Evolutionary conservation across 2,329 filamentous ascomycete genomes (phyloP).

Genomic region (Neofusicoccum parvum): DNA sequence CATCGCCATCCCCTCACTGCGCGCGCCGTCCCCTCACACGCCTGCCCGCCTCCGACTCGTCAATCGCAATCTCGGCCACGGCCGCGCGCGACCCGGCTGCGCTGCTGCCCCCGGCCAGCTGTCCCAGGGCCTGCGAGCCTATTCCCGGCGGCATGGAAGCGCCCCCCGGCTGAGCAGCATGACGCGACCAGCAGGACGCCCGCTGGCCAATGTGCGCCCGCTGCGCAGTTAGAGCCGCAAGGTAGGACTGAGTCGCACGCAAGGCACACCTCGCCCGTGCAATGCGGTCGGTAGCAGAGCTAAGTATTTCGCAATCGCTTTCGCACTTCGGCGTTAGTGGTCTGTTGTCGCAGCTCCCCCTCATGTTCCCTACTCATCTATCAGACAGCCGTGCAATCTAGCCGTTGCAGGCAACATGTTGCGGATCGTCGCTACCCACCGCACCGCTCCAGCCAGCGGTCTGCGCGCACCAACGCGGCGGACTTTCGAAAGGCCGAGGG

Average conservation of each 20-base stretch:
- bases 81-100: constrained; percentile 7
- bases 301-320: constrained; percentile 10
- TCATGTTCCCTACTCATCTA: constrained; percentile 4
- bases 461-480: background rate
- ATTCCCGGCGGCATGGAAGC: constrained; percentile 13
- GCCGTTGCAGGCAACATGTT: constrained; percentile 10
- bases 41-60: constrained; percentile 11
- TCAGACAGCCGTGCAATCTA: constrained; percentile 3
- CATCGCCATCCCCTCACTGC: constrained; percentile 9
- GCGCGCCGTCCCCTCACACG: background rate
- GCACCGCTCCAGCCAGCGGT: background rate
- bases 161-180: constrained; percentile 11
- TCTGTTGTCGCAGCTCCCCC: constrained; percentile 9
- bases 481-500: background rate
- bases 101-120: background rate
- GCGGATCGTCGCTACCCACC: constrained; percentile 9
- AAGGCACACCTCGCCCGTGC: constrained; percentile 5
- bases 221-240: constrained; percentile 13
- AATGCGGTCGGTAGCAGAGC: constrained; percentile 1
- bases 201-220: constrained; percentile 8
- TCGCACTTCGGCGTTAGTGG: constrained; percentile 4
- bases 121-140: constrained; percentile 1
- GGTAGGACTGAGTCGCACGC: constrained; percentile 5
- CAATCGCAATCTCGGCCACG: constrained; percentile 15
- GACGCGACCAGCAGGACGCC: constrained; percentile 10